Evolutionary conservation across 306 rosid genomes (phyloP), one percentile per base, ranked within the genome.

Genomic region (Rubus idaeus): DNA sequence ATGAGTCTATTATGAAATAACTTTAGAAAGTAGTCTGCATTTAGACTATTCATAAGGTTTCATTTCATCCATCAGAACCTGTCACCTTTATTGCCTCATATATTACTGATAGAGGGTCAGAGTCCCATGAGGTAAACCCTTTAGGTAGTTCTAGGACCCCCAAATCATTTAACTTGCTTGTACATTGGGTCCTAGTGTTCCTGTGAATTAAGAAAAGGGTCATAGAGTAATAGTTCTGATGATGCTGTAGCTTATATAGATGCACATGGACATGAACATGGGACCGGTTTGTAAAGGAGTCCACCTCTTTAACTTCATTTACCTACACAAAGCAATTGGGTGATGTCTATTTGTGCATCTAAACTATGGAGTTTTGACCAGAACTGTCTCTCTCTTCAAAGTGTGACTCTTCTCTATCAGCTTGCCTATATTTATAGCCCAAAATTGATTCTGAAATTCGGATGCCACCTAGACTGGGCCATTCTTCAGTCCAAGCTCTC

Each of bases 131-230:
- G 23, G 35, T 51, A 8, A 52, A 52, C 63, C 75, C 50, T 37
- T 71, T 18, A 35, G 39, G 23, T 8, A 40, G 76, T n/a, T 72
- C 14, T 41, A 39, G 66, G 66, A 61, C 47, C 70, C 66, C 78
- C 37, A 10, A 61, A 74, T 75, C 70, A 61, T 75, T 75, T 11
- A 61, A 45, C 70, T 74, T 61, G 39, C 70, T 75, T 75, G 70
- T 61, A 61, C 52, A 46, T 47, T 74, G 70, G 78, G 78, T 66
- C 35, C 61, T 46, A 2, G 41, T 75, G 70, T 30, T 75, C 47
- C 58, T 52, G 41, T 18, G 6, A 52, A 71, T 71, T n/a, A 56
- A 17, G 45, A 50, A 70, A 6, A 42, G 5, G 8, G 30, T 39
- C 58, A 46, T 46, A 5, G 20, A 17, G 70, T 40, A 18, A 10